Conservation (phyloP, 208 protist genomes). For the Acanthamoeba quina region DNA sequence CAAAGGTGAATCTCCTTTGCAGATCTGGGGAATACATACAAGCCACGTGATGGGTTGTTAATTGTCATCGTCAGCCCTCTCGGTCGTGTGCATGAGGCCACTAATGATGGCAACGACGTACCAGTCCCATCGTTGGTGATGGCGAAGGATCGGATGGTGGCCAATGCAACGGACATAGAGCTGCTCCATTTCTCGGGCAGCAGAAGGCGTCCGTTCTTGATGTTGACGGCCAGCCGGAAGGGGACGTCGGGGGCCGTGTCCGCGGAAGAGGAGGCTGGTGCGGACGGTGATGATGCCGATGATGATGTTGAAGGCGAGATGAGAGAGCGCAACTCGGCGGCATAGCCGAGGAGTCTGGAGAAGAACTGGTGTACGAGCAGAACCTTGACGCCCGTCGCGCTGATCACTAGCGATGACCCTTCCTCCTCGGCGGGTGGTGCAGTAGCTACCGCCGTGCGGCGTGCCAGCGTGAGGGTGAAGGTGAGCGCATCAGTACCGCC, state of each 20-base stretch:
- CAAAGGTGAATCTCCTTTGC: slow-evolving; percentile 8
- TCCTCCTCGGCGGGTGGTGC: not conserved
- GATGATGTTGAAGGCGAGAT: not conserved
- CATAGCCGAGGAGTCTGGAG: not conserved
- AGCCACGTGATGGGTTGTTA: not conserved
- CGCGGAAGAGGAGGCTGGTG: not conserved
- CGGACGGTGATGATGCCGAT: not conserved
- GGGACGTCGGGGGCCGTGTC: not conserved
- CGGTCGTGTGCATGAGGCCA: no score
- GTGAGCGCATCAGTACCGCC: slow-evolving; percentile 4
- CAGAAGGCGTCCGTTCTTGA: not conserved
- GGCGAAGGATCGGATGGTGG: not conserved
- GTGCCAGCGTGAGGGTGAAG: slow-evolving; percentile 6
- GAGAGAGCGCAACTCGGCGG: not conserved
- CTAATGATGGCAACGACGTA: not conserved
- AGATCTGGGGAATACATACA: not conserved
- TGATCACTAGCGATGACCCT: not conserved
- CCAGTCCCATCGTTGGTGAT: slow-evolving; percentile 16
- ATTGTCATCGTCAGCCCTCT: not conserved
- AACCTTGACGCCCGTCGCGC: not conserved
- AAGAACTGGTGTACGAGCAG: slow-evolving; percentile 9
- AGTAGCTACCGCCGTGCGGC: not conserved
- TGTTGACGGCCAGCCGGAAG: not conserved
- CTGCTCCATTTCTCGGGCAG: slow-evolving; percentile 14
- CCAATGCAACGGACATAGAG: not conserved